These are phyloP conservation scores for Saccharum spontaneum DNA, from an alignment of 176 grass and related monocot genomes.

Conservation along the genomic window DNA sequence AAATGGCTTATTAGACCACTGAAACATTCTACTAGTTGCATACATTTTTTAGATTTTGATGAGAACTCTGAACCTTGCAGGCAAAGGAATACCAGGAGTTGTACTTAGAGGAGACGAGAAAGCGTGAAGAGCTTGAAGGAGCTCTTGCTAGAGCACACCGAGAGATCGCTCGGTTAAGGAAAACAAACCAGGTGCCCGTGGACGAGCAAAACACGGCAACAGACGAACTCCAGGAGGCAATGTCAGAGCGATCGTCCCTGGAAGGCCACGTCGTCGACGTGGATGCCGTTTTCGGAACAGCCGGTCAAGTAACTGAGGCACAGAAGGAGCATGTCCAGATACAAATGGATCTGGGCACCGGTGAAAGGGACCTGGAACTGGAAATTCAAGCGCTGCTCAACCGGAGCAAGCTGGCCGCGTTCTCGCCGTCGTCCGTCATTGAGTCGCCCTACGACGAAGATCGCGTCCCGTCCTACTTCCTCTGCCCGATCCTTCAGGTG, in stretches of 20 bases:
- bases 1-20: neutral
- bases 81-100: conserved; percentile 40
- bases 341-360: conserved; percentile 30
- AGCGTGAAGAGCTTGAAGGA: conserved; percentile 59
- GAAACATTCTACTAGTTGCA: neutral
- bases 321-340: conserved; percentile 19
- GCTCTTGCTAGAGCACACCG: conserved; percentile 44
- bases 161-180: conserved; percentile 23
- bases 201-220: neutral
- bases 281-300: conserved; percentile 10
- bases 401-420: conserved; percentile 24
- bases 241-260: neutral
- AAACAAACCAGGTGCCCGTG: neutral
- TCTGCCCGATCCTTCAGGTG: conserved; percentile 74
- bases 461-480: conserved; percentile 46
- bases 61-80: conserved; percentile 39
- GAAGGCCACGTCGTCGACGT: neutral
- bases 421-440: conserved; percentile 43
- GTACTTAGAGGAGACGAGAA: conserved; percentile 45
- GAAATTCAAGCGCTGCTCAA: conserved; percentile 29
- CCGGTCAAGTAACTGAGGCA: neutral
- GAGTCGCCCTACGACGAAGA: conserved; percentile 28
- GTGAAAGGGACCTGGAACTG: neutral
- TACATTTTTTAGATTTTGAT: neutral
- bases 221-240: conserved; percentile 26